These are phyloP conservation scores for Chlorella sorokiniana DNA, from an alignment of 139 green algal species.

Conservation along the genomic window DNA sequence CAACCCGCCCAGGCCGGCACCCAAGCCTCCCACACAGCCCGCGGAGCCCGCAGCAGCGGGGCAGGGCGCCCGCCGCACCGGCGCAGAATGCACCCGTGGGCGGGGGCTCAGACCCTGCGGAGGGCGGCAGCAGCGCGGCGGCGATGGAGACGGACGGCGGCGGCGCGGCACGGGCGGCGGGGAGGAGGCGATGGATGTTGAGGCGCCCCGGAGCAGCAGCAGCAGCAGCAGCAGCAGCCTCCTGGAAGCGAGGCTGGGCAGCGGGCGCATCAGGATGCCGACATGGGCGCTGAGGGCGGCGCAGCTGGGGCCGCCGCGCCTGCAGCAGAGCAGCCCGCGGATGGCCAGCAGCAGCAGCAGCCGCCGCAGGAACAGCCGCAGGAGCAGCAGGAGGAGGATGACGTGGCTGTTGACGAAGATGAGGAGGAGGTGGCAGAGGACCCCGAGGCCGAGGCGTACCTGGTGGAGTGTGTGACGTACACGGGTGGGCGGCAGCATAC, in stretches of 20 bases:
- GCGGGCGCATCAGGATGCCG: background rate
- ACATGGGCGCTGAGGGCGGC: background rate
- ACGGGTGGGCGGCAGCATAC: background rate
- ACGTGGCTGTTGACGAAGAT: background rate
- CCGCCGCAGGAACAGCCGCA: background rate
- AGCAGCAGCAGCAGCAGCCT: background rate
- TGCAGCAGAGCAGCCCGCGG: conserved; percentile 7
- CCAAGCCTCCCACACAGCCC: background rate
- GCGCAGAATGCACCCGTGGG: too few species aligned
- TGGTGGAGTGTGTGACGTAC: conserved; percentile 68
- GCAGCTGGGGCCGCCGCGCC: background rate
- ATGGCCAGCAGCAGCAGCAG: background rate
- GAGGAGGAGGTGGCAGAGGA: conserved; percentile 16
- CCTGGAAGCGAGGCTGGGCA: too few species aligned
- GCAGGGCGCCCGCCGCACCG: background rate
- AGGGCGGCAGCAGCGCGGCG: background rate
- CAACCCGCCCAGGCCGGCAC: conserved; percentile 10
- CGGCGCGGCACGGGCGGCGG: background rate
- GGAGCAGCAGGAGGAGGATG: conserved; percentile 8
- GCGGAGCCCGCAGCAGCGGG: background rate
- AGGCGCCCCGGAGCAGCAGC: background rate
- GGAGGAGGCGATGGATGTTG: conserved; percentile 11
- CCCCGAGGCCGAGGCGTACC: conserved; percentile 40
- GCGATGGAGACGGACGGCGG: conserved; percentile 18
- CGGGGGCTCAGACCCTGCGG: background rate